These are phyloP conservation scores for Colletotrichum sp. DNA, from an alignment of 2,329 filamentous ascomycete species.

Conservation along the genomic window DNA sequence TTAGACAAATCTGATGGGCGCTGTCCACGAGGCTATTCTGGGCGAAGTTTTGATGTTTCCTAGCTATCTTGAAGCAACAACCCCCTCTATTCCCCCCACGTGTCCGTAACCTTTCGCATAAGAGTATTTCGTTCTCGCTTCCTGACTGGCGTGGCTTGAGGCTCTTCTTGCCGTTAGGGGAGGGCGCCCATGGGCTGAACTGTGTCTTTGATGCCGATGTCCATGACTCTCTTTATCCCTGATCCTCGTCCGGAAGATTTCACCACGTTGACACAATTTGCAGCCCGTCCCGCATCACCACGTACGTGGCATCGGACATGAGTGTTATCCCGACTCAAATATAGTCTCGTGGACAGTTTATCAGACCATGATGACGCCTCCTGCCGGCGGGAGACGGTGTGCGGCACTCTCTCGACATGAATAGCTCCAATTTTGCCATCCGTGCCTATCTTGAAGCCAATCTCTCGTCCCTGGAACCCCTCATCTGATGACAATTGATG, in stretches of 20 bases:
- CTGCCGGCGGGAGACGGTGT: background rate
- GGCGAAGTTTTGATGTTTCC: too few species aligned
- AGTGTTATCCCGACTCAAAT: background rate
- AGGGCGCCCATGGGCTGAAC: too few species aligned
- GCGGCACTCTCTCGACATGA: too few species aligned
- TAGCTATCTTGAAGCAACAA: too few species aligned
- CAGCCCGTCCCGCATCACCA: background rate
- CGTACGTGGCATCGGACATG: background rate
- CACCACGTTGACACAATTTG: background rate
- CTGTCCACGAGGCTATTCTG: background rate
- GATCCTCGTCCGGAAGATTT: background rate
- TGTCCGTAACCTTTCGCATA: background rate
- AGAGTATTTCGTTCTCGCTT: background rate
- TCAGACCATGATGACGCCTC: background rate
- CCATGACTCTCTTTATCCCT: background rate
- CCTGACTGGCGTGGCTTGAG: background rate
- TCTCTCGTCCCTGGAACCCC: background rate
- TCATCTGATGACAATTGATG: background rate
- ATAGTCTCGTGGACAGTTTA: background rate
- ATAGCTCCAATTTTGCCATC: too few species aligned
- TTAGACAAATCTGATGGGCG: background rate
- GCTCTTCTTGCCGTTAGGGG: background rate
- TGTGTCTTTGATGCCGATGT: background rate
- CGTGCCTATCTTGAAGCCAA: background rate
- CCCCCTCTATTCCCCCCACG: background rate